Evolutionary conservation across 164 flowering plant genomes (phyloP).

Genomic region (Echeveria elegans): DNA sequence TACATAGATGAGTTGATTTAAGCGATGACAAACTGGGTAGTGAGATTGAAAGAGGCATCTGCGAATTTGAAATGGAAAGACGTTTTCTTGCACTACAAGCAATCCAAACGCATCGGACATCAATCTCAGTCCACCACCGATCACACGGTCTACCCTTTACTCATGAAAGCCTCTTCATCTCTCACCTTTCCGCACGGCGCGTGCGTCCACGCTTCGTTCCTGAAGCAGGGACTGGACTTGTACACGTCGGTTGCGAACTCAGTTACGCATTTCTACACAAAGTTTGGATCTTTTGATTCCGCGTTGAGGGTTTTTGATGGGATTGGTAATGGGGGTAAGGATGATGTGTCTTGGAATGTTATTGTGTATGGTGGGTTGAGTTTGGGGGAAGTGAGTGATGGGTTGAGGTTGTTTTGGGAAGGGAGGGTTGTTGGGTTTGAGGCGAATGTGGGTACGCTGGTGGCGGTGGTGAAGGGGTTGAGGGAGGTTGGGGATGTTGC

Average conservation of each 20-base stretch:
- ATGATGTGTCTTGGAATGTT: slow-evolving; percentile 76
- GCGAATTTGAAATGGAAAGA: slow-evolving; percentile 38
- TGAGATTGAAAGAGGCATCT: slow-evolving; percentile 28
- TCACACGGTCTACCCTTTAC: slow-evolving; percentile 31
- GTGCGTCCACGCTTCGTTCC: slow-evolving; percentile 39
- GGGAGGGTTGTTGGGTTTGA: slow-evolving; percentile 48
- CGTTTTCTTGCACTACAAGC: slow-evolving; percentile 26
- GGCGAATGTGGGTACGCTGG: slow-evolving; percentile 56
- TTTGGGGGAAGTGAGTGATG: slow-evolving; percentile 27
- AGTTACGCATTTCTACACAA: slow-evolving; percentile 50
- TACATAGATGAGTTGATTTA: too few relatives aligned
- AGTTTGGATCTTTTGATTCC: slow-evolving; percentile 29
- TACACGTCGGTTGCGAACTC: slow-evolving; percentile 56
- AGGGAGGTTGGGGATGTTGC: slow-evolving; percentile 16
- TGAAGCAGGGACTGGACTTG: slow-evolving; percentile 50
- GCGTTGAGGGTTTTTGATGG: slow-evolving; percentile 30
- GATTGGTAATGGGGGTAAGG: slow-evolving; percentile 21
- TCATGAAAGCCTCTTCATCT: slow-evolving; percentile 48
- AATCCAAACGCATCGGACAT: slow-evolving; percentile 14
- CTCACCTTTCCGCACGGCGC: slow-evolving; percentile 32
- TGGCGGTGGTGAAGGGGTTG: slow-evolving; percentile 54
- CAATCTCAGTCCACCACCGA: slow-evolving; percentile 16
- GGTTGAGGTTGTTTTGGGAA: slow-evolving; percentile 38
- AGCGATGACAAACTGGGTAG: slow-evolving; percentile 21
- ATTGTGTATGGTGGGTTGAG: slow-evolving; percentile 44